Evolutionary conservation across 2,329 filamentous ascomycete species (phyloP).

Genomic region (Didymosphaeria variabile): DNA sequence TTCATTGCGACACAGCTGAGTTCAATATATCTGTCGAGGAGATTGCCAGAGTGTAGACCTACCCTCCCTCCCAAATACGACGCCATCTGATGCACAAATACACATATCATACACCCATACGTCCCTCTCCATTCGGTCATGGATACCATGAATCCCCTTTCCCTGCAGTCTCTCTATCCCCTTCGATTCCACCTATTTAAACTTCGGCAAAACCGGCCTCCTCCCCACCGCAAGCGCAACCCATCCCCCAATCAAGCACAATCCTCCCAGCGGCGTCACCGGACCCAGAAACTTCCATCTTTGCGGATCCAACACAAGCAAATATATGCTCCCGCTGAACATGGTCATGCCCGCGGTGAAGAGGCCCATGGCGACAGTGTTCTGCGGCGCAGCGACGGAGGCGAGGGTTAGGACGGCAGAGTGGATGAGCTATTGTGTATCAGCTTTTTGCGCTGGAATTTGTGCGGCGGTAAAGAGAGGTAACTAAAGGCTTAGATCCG

Average conservation of each 20-base stretch:
- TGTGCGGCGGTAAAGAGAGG: not conserved
- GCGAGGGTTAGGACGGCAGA: constrained; percentile 68
- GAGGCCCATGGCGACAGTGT: constrained; percentile 65
- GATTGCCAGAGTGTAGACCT: not conserved
- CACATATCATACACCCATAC: not conserved
- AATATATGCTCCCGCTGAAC: constrained; percentile 73
- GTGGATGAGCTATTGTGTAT: constrained; percentile 64
- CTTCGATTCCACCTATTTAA: not conserved
- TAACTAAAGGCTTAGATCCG: not conserved
- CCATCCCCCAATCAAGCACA: constrained; percentile 73
- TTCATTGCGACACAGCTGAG: too few relatives aligned
- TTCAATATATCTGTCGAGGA: not conserved
- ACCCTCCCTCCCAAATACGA: not conserved
- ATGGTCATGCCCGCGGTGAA: constrained; percentile 72
- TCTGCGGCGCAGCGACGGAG: constrained; percentile 60
- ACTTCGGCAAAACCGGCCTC: constrained; percentile 35
- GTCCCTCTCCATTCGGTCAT: not conserved
- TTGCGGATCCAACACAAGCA: constrained; percentile 69
- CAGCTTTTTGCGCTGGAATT: not conserved
- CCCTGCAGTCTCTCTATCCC: not conserved
- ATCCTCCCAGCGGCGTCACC: constrained; percentile 70
- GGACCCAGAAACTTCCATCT: constrained; percentile 68
- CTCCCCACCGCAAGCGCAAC: constrained; percentile 56
- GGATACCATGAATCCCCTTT: not conserved
- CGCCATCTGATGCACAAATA: not conserved